Evolutionary conservation across 2,329 filamentous ascomycete genomes (phyloP).

Genomic region (Clonostachys rosea): DNA sequence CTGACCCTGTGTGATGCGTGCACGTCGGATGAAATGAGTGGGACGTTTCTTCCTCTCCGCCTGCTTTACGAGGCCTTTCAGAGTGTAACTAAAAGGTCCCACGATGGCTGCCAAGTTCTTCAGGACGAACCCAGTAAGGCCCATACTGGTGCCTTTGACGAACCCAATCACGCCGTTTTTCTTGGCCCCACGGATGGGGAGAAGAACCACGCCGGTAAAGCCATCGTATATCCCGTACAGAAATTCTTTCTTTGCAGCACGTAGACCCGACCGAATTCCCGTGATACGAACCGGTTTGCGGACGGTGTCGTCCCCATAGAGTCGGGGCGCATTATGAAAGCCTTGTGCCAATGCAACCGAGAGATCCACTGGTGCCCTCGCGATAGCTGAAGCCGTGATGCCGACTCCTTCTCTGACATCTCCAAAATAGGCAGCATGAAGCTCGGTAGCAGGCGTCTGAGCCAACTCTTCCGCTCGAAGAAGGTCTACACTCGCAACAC

Average conservation of each 20-base stretch:
- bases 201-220: slow-evolving; percentile 55
- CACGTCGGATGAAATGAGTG: slow-evolving; percentile 46
- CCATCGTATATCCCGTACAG: slow-evolving; percentile 62
- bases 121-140: slow-evolving; percentile 57
- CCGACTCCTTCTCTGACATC: slow-evolving; percentile 48
- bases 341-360: slow-evolving; percentile 60
- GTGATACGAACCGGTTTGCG: slow-evolving; percentile 59
- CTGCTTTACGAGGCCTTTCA: slow-evolving; percentile 62
- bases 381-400: slow-evolving; percentile 45
- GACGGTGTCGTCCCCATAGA: slow-evolving; percentile 69
- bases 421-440: slow-evolving; percentile 33
- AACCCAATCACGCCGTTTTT: slow-evolving; percentile 42
- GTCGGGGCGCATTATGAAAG: slow-evolving; percentile 65
- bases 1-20: slow-evolving; percentile 54
- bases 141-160: slow-evolving; percentile 55
- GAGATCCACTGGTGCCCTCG: slow-evolving; percentile 55
- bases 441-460: slow-evolving; percentile 6
- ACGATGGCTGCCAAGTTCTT: slow-evolving; percentile 60
- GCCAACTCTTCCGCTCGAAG: background rate
- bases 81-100: slow-evolving; percentile 55
- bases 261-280: slow-evolving; percentile 58
- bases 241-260: slow-evolving; percentile 57
- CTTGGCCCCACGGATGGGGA: slow-evolving; percentile 53
- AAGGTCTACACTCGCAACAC: slow-evolving; percentile 1
- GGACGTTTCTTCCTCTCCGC: slow-evolving; percentile 47